A percentile compares a stretch with the other conserved stretches of the same genome.
Evolutionary conservation across 1,284 basidiomycete species (phyloP).

Genomic region (Malassezia brasiliensis): DNA sequence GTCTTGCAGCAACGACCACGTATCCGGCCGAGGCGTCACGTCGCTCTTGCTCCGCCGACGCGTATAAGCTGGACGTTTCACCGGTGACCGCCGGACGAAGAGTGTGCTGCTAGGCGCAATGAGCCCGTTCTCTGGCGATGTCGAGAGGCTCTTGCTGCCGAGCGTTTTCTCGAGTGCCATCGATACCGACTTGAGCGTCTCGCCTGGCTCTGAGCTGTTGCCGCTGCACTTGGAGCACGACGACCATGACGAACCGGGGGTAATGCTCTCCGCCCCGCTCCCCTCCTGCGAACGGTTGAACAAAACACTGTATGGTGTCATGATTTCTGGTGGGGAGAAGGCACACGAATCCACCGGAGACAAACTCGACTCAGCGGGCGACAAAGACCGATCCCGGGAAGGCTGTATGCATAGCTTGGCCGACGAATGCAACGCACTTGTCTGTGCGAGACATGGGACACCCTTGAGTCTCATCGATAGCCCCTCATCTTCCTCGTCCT

Average conservation of each 20-base stretch:
- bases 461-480: not conserved
- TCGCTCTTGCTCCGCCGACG: slow-evolving; percentile 8
- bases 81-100: no score
- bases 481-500: not conserved
- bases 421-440: not conserved
- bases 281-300: slow-evolving; percentile 3
- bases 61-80: not conserved
- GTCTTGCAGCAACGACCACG: not conserved
- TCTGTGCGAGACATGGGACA: not conserved
- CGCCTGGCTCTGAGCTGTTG: not conserved
- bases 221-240: slow-evolving; percentile 9
- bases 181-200: no score
- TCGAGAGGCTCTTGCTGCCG: no score
- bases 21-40: not conserved
- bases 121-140: no score
- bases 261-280: not conserved
- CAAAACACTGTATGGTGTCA: slow-evolving; percentile 9
- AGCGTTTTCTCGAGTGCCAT: no score
- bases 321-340: not conserved
- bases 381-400: not conserved
- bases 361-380: not conserved
- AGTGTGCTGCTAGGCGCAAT: no score
- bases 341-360: not conserved
- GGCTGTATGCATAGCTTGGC: not conserved
- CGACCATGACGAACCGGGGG: slow-evolving; percentile 8